Evolutionary conservation across 768 basidiomycete genomes (phyloP), one percentile per base, ranked within the genome.

Genomic region (Amanita rimosa): DNA sequence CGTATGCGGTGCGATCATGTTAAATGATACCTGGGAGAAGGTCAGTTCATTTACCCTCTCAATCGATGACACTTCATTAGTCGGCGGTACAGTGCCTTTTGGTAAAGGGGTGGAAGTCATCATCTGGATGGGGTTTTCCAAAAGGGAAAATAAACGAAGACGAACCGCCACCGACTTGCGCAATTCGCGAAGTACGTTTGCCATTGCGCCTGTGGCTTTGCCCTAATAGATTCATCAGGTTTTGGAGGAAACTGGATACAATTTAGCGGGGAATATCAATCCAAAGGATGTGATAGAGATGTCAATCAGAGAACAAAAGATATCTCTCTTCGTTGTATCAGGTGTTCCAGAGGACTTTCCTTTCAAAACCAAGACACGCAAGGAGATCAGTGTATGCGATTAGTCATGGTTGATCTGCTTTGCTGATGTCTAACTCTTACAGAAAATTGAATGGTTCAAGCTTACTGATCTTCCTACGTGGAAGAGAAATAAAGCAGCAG

Each of bases 81-180:
- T 6, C 14, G 6, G 13, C 26, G 40, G 41, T 36, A 3, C 60
- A 97, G 94, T 93, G 90, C 60, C 74, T 99, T n/a, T 76, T 99
- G 52, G 96, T 99, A 51, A 93, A 96, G 66, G 96, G 96, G 6
- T 98, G 91, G 91, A 97, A 96, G 64, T 81, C 90, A 31, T 88
- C 85, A 16, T 88, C 96, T 2, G 90, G 92, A 6, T 99, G 96
- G 96, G 86, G 91, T n/a, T 99, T 98, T 65, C 96, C 96, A 6
- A 89, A 95, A 62, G 96, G 96, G n/a, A 99, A 99, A 68, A 98
- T 98, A 64, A 99, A 99, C 58, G 84, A 94, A 62, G 78, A 86
- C 52, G 96, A 99, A 62, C 79, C 84, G 6, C 77, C 83, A 49
- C 74, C 76, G 43, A 75, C 74, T 48, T 99, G 96, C 65, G 96